Percentiles rank a stretch among this genome's conserved stretches.
phyloP scores from a whole-genome alignment of 2,329 filamentous ascomycete genomes.

The Ceratocystis colombiana region DNA sequence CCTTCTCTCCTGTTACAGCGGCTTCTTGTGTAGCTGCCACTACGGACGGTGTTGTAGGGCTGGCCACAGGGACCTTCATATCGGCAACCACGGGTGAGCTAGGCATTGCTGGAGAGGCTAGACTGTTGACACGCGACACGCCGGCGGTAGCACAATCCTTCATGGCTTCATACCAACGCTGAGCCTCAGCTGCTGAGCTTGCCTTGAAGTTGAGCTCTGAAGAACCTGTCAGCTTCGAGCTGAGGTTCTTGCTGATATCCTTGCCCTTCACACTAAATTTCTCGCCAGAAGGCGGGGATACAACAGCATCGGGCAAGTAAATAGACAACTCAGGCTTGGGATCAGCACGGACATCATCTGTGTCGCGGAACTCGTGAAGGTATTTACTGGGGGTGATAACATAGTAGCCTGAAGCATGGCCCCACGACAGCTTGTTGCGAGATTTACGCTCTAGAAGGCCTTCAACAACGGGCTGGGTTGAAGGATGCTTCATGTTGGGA shows the following conservation, averaged over 20 bases:
- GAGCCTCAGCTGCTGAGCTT: constrained; percentile 65
- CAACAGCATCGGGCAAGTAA: constrained; percentile 79
- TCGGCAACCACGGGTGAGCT: constrained; percentile 27
- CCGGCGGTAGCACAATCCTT: constrained; percentile 47
- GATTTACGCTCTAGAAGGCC: constrained; percentile 85
- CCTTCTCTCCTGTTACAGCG: constrained; percentile 25
- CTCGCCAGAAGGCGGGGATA: constrained; percentile 60
- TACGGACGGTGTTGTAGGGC: constrained; percentile 26
- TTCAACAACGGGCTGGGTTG: constrained; percentile 75
- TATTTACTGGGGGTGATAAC: constrained; percentile 81
- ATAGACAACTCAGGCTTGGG: constrained; percentile 78
- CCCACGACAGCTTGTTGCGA: constrained; percentile 68
- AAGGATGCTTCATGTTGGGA: constrained; percentile 74
- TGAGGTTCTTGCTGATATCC: constrained; percentile 70
- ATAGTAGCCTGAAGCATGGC: constrained; percentile 75
- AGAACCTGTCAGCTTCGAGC: constrained; percentile 67
- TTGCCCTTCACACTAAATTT: constrained; percentile 97
- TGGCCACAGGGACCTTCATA: constrained; percentile 27
- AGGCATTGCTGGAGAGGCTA: constrained; percentile 30
- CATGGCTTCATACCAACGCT: constrained; percentile 76
- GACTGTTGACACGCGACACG: constrained; percentile 29
- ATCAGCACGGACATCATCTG: constrained; percentile 61
- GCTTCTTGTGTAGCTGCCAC: constrained; percentile 25
- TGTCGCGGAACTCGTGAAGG: constrained; percentile 92
- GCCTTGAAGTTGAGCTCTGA: constrained; percentile 84